Percentiles rank a stretch among this genome's conserved stretches.
Conservation (phyloP, 2,329 filamentous ascomycete species). For the Diplodia seriata region DNA sequence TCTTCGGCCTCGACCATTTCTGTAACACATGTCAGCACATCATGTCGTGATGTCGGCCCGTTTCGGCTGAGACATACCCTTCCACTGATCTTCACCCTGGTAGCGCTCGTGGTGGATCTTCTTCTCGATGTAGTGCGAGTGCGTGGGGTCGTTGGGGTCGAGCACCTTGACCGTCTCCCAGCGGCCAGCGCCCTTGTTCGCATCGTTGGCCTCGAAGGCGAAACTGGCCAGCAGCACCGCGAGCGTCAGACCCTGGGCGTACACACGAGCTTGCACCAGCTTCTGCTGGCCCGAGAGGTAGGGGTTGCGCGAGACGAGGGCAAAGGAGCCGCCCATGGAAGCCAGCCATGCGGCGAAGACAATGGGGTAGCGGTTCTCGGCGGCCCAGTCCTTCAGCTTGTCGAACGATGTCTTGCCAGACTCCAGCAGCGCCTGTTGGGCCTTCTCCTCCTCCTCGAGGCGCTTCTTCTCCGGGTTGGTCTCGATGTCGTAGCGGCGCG, state of each 20-base stretch:
- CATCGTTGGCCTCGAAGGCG: constrained; percentile 81
- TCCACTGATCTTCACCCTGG: constrained; percentile 92
- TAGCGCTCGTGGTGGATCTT: constrained; percentile 86
- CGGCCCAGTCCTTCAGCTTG: constrained; percentile 74
- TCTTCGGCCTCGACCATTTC: constrained; percentile 87
- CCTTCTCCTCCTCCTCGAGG: constrained; percentile 59
- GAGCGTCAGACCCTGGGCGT: constrained; percentile 87
- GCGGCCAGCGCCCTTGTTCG: constrained; percentile 74
- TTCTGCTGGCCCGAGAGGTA: constrained; percentile 81
- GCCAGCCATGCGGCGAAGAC: constrained; percentile 83
- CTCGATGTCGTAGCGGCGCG: constrained; percentile 72
- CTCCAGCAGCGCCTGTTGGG: constrained; percentile 47
- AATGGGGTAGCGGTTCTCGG: constrained; percentile 84
- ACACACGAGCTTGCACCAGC: constrained; percentile 91
- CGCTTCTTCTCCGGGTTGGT: constrained; percentile 70
- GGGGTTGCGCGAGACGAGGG: constrained; percentile 77
- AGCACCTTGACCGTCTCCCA: constrained; percentile 86
- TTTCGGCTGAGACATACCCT: constrained; percentile 62
- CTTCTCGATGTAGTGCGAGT: constrained; percentile 86
- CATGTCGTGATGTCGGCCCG: constrained; percentile 26
- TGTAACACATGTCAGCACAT: constrained; percentile 43
- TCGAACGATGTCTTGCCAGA: constrained; percentile 64
- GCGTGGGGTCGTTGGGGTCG: constrained; percentile 81
- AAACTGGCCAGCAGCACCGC: constrained; percentile 83
- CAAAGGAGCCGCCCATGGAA: constrained; percentile 76